phyloP scores from a whole-genome alignment of 352 stramenopile species.

The Phytophthora agathidicida region DNA sequence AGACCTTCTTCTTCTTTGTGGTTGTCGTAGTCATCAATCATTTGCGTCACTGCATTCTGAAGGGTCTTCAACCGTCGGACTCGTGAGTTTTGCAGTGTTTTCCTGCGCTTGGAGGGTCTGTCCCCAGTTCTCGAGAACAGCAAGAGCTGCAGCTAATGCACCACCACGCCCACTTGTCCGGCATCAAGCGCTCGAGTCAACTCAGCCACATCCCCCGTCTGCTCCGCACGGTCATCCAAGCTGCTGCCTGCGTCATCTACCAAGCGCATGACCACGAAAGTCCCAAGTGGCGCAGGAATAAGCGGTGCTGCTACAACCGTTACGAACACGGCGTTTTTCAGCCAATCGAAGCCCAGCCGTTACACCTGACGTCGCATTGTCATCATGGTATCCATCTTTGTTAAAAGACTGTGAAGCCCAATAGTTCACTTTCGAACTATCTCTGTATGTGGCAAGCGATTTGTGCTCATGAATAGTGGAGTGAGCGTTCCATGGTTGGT shows the following conservation, averaged over 20 bases:
- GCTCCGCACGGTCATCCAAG: background rate
- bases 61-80: constrained; percentile 21
- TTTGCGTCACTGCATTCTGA: constrained; percentile 13
- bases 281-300: background rate
- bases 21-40: constrained; percentile 15
- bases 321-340: constrained; percentile 15
- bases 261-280: background rate
- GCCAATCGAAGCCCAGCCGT: constrained; percentile 16
- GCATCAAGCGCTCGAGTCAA: constrained; percentile 36
- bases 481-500: no score
- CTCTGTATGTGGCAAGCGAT: no score
- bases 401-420: no score
- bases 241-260: background rate
- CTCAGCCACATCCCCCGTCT: constrained; percentile 1
- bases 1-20: constrained; percentile 2
- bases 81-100: background rate
- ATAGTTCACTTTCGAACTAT: no score
- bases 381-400: no score
- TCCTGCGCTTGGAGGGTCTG: background rate
- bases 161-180: constrained; percentile 41
- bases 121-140: constrained; percentile 22
- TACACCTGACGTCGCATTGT: no score
- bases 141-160: constrained; percentile 46
- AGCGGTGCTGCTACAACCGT: constrained; percentile 11
- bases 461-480: no score